Conservation (phyloP, 1,139 yeast genomes). For the Saccharomyces uvarum region DNA sequence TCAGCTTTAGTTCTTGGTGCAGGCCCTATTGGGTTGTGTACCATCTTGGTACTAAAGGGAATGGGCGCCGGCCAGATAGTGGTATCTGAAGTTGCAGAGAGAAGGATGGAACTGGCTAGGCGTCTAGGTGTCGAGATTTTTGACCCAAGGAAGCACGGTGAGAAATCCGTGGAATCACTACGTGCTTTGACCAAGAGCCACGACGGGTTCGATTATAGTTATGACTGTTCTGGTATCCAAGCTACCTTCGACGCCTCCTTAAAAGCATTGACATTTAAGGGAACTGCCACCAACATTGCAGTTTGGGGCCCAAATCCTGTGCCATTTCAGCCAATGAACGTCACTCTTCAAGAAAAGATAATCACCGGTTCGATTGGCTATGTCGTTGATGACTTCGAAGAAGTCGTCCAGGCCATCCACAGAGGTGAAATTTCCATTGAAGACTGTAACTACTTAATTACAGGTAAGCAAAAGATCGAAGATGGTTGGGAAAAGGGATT, state of each 20-base stretch:
- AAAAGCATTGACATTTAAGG: slow-evolving; percentile 38
- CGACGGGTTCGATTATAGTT: slow-evolving; percentile 40
- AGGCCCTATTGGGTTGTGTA: slow-evolving; percentile 48
- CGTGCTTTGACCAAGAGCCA: slow-evolving; percentile 33
- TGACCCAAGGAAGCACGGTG: slow-evolving; percentile 41
- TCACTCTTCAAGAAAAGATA: slow-evolving; percentile 39
- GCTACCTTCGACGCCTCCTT: slow-evolving; percentile 40
- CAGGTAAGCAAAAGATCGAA: slow-evolving; percentile 37
- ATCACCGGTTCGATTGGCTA: slow-evolving; percentile 46
- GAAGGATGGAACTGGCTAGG: slow-evolving; percentile 39
- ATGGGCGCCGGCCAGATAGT: slow-evolving; percentile 37
- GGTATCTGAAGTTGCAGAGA: slow-evolving; percentile 47
- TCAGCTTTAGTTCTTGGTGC: slow-evolving; percentile 45
- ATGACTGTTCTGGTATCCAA: slow-evolving; percentile 46
- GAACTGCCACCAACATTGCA: slow-evolving; percentile 46
- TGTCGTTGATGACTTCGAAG: slow-evolving; percentile 40
- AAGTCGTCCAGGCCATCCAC: slow-evolving; percentile 41
- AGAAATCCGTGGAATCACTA: slow-evolving; percentile 31
- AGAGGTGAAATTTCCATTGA: slow-evolving; percentile 37
- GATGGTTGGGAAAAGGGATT: slow-evolving; percentile 42
- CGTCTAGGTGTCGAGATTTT: slow-evolving; percentile 40
- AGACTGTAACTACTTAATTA: slow-evolving; percentile 37
- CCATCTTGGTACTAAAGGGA: slow-evolving; percentile 41
- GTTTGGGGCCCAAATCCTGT: slow-evolving; percentile 42
- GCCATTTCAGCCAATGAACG: slow-evolving; percentile 40